Evolutionary conservation across 2,329 filamentous ascomycete genomes (phyloP), one percentile per base, ranked within the genome.

Genomic region (Sordariomycetes sp.): DNA sequence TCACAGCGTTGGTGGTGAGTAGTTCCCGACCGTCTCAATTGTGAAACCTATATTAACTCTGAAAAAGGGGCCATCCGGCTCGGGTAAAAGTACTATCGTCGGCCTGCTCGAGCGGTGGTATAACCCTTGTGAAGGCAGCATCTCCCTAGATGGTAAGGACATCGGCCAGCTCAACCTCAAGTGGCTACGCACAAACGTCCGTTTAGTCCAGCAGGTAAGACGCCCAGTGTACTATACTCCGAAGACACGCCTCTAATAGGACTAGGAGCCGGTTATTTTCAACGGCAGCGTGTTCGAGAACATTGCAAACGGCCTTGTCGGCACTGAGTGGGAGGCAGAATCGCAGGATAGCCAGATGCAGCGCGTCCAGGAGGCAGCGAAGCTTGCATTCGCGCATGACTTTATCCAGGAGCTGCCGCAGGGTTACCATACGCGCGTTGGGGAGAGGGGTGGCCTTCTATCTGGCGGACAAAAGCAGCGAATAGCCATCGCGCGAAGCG

Each of bases 401-500:
- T 81, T 81, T 55, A 76, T 82, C 57, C 61, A 70, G 6, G 67
- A 71, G 2, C 65, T 82, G 0, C 77, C 78, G 2, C 25, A 71
- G 67, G 79, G 78, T 6, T 87, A 86, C 62, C 72, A 80, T 1
- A 85, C 84, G 0, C 69, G 73, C 22, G 81, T 87, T 5, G 84
- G 84, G 1, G 82, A 87, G 62, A 76, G 77, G 15, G 85, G 84
- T 0, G 79, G 81, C 12, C 82, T 82, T 52, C 70, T 88, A 0
- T 85, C 81, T 5, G 84, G 85, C 10, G 84, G 84, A 1, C 84
- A 87, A 62, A 77, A 83, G 57, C 85, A 87, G 64, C 76, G 84
- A 5, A 74, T 87, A 32, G 79, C 83, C 1, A 86, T 87, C 60
- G 84, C 84, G 1, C 76, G 84, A 24, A 82, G 79, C 59, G 85